A percentile compares a stretch with the other conserved stretches of the same genome.
These are phyloP conservation scores for Cutaneotrichosporon arboriforme DNA, from an alignment of 1,284 basidiomycete genomes.

Conservation along the genomic window DNA sequence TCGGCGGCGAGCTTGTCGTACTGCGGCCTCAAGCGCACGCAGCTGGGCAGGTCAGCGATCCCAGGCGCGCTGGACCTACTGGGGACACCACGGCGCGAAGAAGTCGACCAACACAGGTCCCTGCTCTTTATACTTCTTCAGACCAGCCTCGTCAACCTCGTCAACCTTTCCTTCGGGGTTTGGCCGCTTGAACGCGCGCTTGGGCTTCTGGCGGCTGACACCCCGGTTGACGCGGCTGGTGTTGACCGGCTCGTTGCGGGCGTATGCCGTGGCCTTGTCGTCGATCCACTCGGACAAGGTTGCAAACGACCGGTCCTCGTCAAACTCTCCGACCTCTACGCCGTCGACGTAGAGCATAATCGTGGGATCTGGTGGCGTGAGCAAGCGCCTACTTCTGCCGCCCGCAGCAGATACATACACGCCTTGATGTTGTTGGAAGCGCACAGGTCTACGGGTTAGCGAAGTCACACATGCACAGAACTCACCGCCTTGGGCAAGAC, in stretches of 20 bases:
- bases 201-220: not conserved
- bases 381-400: not conserved
- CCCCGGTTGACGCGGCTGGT: not conserved
- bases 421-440: conserved; percentile 60
- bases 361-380: conserved; percentile 56
- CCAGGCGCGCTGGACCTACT: conserved; percentile 46
- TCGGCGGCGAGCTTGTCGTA: conserved; percentile 67
- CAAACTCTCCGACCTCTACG: conserved; percentile 57
- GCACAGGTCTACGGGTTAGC: conserved; percentile 63
- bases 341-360: conserved; percentile 66
- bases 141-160: conserved; percentile 54
- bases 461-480: conserved; percentile 9
- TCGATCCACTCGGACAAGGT: conserved; percentile 55
- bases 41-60: conserved; percentile 45
- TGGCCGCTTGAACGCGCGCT: conserved; percentile 21
- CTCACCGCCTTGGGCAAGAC: conserved; percentile 73
- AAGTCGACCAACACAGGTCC: conserved; percentile 81
- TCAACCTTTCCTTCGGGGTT: conserved; percentile 64
- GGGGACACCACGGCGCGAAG: conserved; percentile 88
- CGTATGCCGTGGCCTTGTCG: conserved; percentile 44
- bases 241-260: conserved; percentile 18
- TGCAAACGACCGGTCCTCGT: conserved; percentile 54
- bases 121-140: conserved; percentile 53
- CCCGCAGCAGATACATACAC: too few species aligned
- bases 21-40: conserved; percentile 73